Evolutionary conservation across 208 protist species (phyloP).

Genomic region (Trypanosoma mega): DNA sequence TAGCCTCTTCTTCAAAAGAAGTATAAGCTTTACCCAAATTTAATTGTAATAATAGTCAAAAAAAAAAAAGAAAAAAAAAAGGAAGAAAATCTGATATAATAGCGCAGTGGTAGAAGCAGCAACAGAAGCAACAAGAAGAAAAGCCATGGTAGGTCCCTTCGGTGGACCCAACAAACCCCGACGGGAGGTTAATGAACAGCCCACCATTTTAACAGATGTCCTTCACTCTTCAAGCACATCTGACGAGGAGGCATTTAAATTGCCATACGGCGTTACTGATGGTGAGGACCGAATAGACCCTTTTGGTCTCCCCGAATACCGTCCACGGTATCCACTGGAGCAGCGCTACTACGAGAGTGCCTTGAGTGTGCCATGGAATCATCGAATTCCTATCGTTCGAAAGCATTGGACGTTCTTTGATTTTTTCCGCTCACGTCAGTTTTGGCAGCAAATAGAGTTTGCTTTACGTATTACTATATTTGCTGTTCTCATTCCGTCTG

Average conservation of each 20-base stretch:
- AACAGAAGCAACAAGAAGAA: too few relatives aligned
- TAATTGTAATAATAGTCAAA: neutral
- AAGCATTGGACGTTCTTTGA: slow-evolving; percentile 57
- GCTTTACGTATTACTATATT: slow-evolving; percentile 67
- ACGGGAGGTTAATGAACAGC: too few relatives aligned
- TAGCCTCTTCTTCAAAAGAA: neutral
- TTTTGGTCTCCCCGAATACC: slow-evolving; percentile 65
- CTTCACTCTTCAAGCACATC: slow-evolving; percentile 5
- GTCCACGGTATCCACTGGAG: slow-evolving; percentile 35
- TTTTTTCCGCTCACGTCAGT: slow-evolving; percentile 52
- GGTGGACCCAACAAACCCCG: too few relatives aligned
- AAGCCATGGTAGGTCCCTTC: too few relatives aligned
- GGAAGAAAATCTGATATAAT: too few relatives aligned
- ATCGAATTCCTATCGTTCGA: slow-evolving; percentile 28
- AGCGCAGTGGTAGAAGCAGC: too few relatives aligned
- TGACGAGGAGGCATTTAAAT: too few relatives aligned
- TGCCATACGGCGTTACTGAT: slow-evolving; percentile 21
- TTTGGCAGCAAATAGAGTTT: slow-evolving; percentile 83
- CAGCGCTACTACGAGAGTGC: slow-evolving; percentile 20
- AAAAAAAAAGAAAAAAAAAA: slow-evolving; percentile 12
- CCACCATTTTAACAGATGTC: neutral
- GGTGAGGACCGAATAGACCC: slow-evolving; percentile 51
- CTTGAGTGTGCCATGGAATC: slow-evolving; percentile 69
- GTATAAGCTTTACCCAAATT: neutral
- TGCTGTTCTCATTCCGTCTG: slow-evolving; percentile 56